Evolutionary conservation across 192 early-diverging fungal species (phyloP).

Genomic region (Borealophlyctis nickersoniae): DNA sequence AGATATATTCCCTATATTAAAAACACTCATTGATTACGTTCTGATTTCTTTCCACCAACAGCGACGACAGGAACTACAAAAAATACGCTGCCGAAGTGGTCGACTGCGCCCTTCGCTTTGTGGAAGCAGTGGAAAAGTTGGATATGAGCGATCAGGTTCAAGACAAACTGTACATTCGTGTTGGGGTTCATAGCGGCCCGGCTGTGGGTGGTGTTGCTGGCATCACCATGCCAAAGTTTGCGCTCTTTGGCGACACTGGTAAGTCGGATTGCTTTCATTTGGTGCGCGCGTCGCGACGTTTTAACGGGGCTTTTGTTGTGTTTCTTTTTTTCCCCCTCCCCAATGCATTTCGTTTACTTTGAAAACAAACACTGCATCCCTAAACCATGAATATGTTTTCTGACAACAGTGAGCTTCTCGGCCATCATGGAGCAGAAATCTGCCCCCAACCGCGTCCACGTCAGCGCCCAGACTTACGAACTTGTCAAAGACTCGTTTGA

Average conservation of each 20-base stretch:
- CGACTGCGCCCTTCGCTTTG: slow-evolving; percentile 41
- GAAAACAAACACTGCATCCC: no score
- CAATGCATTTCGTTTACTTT: no score
- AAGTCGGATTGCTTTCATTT: no score
- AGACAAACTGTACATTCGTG: slow-evolving; percentile 34
- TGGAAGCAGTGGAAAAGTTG: slow-evolving; percentile 33
- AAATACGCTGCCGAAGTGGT: slow-evolving; percentile 32
- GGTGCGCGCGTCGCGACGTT: no score
- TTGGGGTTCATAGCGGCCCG: slow-evolving; percentile 45
- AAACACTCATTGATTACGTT: no score
- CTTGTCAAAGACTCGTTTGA: slow-evolving; percentile 37
- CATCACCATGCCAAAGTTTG: slow-evolving; percentile 43
- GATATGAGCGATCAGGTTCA: slow-evolving; percentile 46
- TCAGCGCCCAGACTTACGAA: slow-evolving; percentile 33
- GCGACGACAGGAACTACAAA: no score
- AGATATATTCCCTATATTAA: no score
- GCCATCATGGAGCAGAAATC: slow-evolving; percentile 45
- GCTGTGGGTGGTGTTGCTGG: slow-evolving; percentile 45
- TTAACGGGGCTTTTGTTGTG: no score
- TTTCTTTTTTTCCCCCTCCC: no score
- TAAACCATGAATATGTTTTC: no score
- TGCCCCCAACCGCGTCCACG: slow-evolving; percentile 38
- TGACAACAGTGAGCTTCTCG: slow-evolving; percentile 37
- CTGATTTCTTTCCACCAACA: no score
- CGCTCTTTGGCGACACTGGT: slow-evolving; percentile 45